Evolutionary conservation across 2,329 filamentous ascomycete genomes (phyloP).

Genomic region (Camillea tinctor): DNA sequence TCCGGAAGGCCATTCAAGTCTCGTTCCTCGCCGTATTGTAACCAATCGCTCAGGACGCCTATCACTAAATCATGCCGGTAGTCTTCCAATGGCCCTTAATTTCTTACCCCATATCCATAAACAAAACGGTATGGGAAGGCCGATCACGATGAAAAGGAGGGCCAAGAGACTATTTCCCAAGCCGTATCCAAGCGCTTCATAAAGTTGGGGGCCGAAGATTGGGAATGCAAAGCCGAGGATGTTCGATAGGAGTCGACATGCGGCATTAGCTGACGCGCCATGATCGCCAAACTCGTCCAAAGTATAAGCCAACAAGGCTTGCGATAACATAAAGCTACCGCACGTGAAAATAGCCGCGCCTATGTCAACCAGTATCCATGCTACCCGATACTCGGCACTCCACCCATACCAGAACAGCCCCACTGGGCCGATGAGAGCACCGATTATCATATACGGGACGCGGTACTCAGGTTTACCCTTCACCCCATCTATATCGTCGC

Average conservation of each 20-base stretch:
- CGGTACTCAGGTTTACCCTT: slow-evolving; percentile 44
- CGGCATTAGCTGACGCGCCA: slow-evolving; percentile 44
- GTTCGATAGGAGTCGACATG: slow-evolving; percentile 51
- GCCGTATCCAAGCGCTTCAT: slow-evolving; percentile 38
- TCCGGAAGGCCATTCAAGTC: too few species aligned
- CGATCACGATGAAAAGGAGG: slow-evolving; percentile 36
- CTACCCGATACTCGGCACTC: slow-evolving; percentile 48
- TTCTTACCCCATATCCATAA: slow-evolving; percentile 11
- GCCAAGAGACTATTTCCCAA: slow-evolving; percentile 43
- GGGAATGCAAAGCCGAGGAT: slow-evolving; percentile 56
- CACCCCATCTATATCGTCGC: slow-evolving; percentile 32
- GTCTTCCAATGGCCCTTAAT: too few species aligned
- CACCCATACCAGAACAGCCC: slow-evolving; percentile 58
- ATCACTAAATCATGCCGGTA: too few species aligned
- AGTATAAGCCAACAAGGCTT: slow-evolving; percentile 54
- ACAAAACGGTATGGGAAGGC: slow-evolving; percentile 18
- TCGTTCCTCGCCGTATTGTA: too few species aligned
- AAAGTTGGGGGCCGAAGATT: slow-evolving; percentile 48
- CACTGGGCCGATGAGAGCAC: not conserved
- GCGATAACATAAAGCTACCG: slow-evolving; percentile 52
- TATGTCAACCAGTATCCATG: slow-evolving; percentile 60
- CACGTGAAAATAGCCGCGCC: slow-evolving; percentile 53
- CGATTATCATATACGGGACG: slow-evolving; percentile 51
- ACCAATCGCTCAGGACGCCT: too few species aligned
- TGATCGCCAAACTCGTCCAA: slow-evolving; percentile 46